These are phyloP conservation scores for Lactarius hatsudake DNA, from an alignment of 768 basidiomycete species.

Conservation along the genomic window DNA sequence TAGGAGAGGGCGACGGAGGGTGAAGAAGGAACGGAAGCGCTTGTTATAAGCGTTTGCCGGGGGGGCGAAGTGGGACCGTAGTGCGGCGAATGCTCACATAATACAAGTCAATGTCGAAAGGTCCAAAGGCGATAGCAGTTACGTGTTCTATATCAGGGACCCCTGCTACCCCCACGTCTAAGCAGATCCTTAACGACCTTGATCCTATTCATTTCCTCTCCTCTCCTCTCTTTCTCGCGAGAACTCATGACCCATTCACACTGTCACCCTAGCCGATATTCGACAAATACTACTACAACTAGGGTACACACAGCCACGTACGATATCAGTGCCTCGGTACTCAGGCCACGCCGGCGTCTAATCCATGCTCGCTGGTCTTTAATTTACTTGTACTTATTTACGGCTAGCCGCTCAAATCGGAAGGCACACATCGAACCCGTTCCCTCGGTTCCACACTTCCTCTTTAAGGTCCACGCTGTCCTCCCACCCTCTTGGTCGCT, in stretches of 20 bases:
- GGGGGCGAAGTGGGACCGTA: conserved; percentile 18
- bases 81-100: conserved; percentile 27
- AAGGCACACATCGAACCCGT: conserved; percentile 25
- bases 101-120: conserved; percentile 1
- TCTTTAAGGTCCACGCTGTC: conserved; percentile 4
- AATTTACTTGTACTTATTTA: conserved; percentile 24
- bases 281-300: conserved; percentile 3
- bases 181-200: conserved; percentile 1
- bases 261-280: conserved; percentile 5
- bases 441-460: conserved; percentile 16
- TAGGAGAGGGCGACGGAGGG: conserved; percentile 29
- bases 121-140: conserved; percentile 18
- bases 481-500: neutral
- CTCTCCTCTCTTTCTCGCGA: neutral
- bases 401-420: conserved; percentile 30
- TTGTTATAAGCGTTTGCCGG: conserved; percentile 26
- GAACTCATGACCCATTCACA: neutral
- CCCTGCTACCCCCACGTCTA: conserved; percentile 13
- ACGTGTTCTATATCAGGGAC: conserved; percentile 13
- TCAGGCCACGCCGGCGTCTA: conserved; percentile 10
- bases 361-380: conserved; percentile 21
- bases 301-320: conserved; percentile 24
- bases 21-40: conserved; percentile 26
- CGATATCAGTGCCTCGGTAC: conserved; percentile 24
- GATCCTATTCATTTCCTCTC: neutral